These are phyloP conservation scores for Aureobasidium sp. DNA, from an alignment of 2,329 filamentous ascomycete species.

Conservation along the genomic window DNA sequence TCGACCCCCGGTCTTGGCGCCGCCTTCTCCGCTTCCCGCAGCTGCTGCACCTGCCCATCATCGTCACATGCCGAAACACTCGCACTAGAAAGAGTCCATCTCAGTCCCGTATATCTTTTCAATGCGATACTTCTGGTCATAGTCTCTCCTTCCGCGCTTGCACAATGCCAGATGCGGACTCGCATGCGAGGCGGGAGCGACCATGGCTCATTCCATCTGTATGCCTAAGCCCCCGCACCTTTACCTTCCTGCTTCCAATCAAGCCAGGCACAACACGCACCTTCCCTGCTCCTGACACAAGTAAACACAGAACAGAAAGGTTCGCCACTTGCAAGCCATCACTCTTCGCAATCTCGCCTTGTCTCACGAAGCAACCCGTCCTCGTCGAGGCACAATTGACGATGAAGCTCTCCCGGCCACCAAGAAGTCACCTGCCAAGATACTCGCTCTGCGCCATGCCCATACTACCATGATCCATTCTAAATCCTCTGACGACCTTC, in stretches of 20 bases:
- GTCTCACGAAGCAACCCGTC: conserved; percentile 40
- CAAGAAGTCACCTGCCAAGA: conserved; percentile 60
- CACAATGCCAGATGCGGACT: neutral
- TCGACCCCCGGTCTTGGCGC: conserved; percentile 2
- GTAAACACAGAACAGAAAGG: conserved; percentile 63
- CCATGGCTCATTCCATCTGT: conserved; percentile 49
- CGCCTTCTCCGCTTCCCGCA: conserved; percentile 4
- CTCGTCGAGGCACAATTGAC: conserved; percentile 59
- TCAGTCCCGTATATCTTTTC: neutral
- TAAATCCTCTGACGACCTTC: conserved; percentile 51
- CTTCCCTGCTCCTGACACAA: neutral
- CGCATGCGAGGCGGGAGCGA: conserved; percentile 34
- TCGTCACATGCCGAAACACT: neutral
- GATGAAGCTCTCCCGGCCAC: conserved; percentile 65
- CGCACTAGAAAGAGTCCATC: too few relatives aligned
- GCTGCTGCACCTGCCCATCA: conserved; percentile 1
- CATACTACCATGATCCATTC: conserved; percentile 47
- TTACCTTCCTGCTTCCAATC: neutral
- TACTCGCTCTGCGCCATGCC: conserved; percentile 46
- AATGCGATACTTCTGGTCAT: neutral
- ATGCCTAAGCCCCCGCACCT: conserved; percentile 18
- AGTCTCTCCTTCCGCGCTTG: neutral
- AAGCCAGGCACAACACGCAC: neutral
- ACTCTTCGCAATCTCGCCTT: conserved; percentile 81
- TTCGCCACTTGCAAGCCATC: conserved; percentile 81